phyloP scores from a whole-genome alignment of 805 yeast species.

The Ogataea polymorpha region DNA sequence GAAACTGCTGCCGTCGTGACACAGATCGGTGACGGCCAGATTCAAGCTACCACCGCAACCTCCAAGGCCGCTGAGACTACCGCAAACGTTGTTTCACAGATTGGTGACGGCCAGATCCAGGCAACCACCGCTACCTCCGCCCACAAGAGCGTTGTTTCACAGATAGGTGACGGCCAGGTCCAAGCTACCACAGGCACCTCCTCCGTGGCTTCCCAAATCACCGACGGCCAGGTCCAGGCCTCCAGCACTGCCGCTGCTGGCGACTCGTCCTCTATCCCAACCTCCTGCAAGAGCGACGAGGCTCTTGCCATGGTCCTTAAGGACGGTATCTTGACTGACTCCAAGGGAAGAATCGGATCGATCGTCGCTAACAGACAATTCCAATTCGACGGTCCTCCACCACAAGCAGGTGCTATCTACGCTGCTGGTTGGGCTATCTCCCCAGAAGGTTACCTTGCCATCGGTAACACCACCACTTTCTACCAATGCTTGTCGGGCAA shows the following conservation, averaged over 20 bases:
- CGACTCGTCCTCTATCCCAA: constrained; percentile 2
- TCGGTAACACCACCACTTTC: constrained; percentile 47
- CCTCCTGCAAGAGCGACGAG: constrained; percentile 35
- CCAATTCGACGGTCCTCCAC: constrained; percentile 67
- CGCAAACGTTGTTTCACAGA: constrained; percentile 31
- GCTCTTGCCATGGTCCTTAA: constrained; percentile 44
- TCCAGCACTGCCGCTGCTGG: constrained; percentile 32
- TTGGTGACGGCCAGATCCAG: constrained; percentile 38
- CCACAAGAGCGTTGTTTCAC: constrained; percentile 23
- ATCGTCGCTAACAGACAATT: constrained; percentile 62
- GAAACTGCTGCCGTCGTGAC: constrained; percentile 18
- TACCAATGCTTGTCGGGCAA: constrained; percentile 56
- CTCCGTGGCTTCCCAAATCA: constrained; percentile 35
- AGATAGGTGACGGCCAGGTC: constrained; percentile 47
- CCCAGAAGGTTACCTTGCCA: constrained; percentile 44
- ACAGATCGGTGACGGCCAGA: constrained; percentile 27
- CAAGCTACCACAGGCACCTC: constrained; percentile 39
- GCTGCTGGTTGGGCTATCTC: constrained; percentile 52
- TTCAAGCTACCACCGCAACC: constrained; percentile 39
- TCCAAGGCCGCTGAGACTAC: constrained; percentile 20
- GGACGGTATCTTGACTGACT: constrained; percentile 42
- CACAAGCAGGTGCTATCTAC: constrained; percentile 55
- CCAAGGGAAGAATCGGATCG: constrained; percentile 52
- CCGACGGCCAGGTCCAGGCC: constrained; percentile 46
- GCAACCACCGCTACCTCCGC: constrained; percentile 25